Evolutionary conservation across 768 basidiomycete species (phyloP).

Genomic region (Glaciozyma antarctica): DNA sequence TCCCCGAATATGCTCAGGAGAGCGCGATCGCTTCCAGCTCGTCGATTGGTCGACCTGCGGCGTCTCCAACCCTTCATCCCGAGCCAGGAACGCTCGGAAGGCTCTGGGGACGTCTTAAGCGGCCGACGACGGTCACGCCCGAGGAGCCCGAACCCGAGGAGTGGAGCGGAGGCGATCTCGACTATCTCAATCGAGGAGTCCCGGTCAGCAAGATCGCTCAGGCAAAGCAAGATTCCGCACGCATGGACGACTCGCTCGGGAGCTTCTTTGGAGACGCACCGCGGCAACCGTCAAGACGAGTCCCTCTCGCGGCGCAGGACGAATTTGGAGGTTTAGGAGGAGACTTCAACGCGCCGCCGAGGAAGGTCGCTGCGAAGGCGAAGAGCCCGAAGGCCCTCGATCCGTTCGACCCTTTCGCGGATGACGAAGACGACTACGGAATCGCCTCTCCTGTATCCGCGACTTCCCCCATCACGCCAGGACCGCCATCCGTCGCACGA

Average conservation of each 20-base stretch:
- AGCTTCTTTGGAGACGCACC: conserved; percentile 61
- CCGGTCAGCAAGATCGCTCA: conserved; percentile 39
- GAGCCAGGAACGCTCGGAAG: conserved; percentile 18
- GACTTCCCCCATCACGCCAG: not conserved
- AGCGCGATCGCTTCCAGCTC: not conserved
- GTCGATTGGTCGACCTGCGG: not conserved
- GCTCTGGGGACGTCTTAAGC: conserved; percentile 12
- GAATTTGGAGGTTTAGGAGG: conserved; percentile 24
- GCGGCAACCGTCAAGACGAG: not conserved
- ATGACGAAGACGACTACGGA: conserved; percentile 2
- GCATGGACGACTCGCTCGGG: conserved; percentile 68
- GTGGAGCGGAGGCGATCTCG: not conserved
- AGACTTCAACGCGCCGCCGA: conserved; percentile 5
- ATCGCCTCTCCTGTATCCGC: not conserved
- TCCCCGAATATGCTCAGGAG: conserved; percentile 5
- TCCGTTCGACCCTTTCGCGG: conserved; percentile 28
- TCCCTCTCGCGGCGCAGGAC: conserved; percentile 11
- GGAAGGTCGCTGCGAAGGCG: not conserved
- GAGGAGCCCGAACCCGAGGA: not conserved
- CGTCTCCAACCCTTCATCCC: not conserved
- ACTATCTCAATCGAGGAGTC: not conserved
- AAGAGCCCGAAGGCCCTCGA: conserved; percentile 1
- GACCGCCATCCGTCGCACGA: not conserved
- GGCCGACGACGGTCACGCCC: not conserved
- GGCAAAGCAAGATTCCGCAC: conserved; percentile 64